These are phyloP conservation scores for Petunia hybrid DNA, from an alignment of 305 asterid species.

Conservation along the genomic window DNA sequence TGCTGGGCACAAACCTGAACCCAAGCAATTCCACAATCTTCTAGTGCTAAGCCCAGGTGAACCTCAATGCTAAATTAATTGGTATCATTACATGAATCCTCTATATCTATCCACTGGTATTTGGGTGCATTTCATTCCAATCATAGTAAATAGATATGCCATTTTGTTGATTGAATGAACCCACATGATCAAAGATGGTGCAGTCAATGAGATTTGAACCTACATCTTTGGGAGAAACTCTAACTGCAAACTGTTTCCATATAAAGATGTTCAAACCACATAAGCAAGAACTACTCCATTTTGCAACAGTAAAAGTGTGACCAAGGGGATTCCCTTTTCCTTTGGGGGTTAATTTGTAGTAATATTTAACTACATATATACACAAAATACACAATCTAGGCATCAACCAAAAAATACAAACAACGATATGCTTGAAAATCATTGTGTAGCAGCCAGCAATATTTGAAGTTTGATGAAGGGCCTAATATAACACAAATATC, in stretches of 20 bases:
- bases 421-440: background rate
- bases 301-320: background rate
- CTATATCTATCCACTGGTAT: background rate
- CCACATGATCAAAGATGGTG: background rate
- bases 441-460: background rate
- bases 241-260: background rate
- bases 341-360: background rate
- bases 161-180: background rate
- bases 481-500: conserved; percentile 22
- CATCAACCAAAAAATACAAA: background rate
- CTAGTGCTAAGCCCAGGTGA: no score
- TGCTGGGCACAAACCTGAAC: no score
- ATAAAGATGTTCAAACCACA: background rate
- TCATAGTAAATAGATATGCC: background rate
- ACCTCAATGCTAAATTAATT: conserved; percentile 8
- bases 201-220: background rate
- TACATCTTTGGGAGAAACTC: conserved; percentile 6
- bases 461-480: background rate
- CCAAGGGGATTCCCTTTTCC: background rate
- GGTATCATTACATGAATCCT: background rate
- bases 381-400: background rate
- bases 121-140: background rate
- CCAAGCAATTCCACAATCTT: no score
- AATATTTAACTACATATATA: background rate
- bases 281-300: conserved; percentile 13